Base-by-base conservation (phyloP, 2,329 filamentous ascomycete species). In the Coniochaeta pulveracea region DNA sequence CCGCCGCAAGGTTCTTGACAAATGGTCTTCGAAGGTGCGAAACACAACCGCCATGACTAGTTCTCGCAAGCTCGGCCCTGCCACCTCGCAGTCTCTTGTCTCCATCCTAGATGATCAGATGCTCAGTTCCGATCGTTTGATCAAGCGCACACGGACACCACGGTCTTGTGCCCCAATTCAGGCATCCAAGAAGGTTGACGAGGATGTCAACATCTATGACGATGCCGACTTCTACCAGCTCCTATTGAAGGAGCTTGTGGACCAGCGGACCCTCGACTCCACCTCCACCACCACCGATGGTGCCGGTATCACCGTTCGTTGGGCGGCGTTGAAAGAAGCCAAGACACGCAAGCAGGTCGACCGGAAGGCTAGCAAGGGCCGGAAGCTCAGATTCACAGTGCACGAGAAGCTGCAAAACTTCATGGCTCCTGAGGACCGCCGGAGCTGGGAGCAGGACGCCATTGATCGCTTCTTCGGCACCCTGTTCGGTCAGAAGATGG, bases 371-470 rank as follows among this genome's bases (percentile, higher is more conserved):
- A 93, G 85, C 53, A 96, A 96, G 59, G 91, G 91, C 5, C 69
- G 91, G 32, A 95, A 95, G 63, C 73, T 98, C 69, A 72, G 85
- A 24, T 98, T 89, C 58, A 91, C 84, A 11, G 85, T 95, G 28
- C 88, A 96, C 51, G 89, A 96, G 63, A 96, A 96, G 64, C 58
- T 98, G 49, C 85, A 94, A 61, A 95, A 95, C 56, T 96, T 96
- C 51, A 95, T 95, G 86, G 88, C 88, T 9, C 79, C 86, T 0
- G 85, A 95, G 54, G 83, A 93, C 52, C 67, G 84, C 34, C 69
- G 80, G 4, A 58, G 56, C 11, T 98, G 91, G 91, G 82, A 84
- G 40, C 76, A 80, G 43, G 70, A 74, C 38, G 85, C 88, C 35
- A 75, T 85, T 38, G 84, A 91, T 46, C 59, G 74, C 37, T 75